Conservation (phyloP, 805 yeast species). For the Danielozyma ontarioensis region DNA sequence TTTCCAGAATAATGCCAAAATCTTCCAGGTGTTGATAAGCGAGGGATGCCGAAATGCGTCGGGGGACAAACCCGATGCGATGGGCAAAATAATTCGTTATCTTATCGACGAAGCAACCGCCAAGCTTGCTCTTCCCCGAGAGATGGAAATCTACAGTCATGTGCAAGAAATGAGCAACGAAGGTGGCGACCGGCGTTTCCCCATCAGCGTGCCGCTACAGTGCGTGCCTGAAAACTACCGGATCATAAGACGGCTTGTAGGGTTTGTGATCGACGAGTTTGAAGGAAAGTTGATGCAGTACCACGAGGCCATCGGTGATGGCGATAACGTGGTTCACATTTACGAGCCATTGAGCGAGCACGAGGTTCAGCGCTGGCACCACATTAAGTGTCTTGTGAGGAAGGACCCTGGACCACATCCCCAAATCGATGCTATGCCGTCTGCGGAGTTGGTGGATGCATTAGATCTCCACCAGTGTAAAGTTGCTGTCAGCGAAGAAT, state of each 20-base stretch:
- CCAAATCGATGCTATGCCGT: background rate
- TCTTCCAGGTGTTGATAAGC: background rate
- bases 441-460: too few species aligned
- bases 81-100: background rate
- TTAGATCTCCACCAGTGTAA: too few species aligned
- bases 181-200: background rate
- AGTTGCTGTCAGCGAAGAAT: background rate
- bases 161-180: background rate
- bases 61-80: background rate
- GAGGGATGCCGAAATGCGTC: background rate
- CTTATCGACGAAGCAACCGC: background rate
- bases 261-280: background rate
- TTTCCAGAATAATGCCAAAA: background rate
- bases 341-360: background rate
- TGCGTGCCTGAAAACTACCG: background rate
- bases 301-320: background rate
- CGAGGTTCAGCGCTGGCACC: background rate
- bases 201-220: background rate
- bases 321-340: background rate
- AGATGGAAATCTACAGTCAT: background rate
- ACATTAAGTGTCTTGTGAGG: background rate
- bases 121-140: background rate
- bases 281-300: background rate
- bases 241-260: background rate
- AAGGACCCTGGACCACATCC: background rate